Base-by-base conservation (phyloP, 352 stramenopile genomes). In the Globisporangium polare region DNA sequence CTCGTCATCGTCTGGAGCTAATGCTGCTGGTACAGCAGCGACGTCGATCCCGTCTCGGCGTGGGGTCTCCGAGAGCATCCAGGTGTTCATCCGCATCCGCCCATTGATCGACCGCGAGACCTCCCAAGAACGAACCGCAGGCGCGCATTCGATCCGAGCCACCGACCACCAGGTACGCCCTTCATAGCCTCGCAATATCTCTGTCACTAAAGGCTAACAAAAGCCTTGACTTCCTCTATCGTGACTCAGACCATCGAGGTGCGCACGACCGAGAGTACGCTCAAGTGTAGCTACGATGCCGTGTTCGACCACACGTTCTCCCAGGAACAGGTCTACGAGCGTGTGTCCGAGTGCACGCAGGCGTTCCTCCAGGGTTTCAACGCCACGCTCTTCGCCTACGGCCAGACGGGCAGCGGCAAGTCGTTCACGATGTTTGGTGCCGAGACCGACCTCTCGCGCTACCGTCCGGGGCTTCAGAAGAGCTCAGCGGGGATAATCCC, bases 401-500 rank as follows among this genome's bases (percentile, higher is more conserved):
- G 86, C 9, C 86, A 95, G 41, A 95, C 86, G 1, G 86, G 86
- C 18, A 92, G 78, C 58, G 86, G 86, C 45, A 95, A 95, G 69
- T 92, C 86, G 20, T 94, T 91, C 61, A 95, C 86, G 22, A 95
- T 95, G 86, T 93, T 93, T 64, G 84, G 86, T 12, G 80, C 69
- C 54, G 83, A 95, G 67, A 74, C 70, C 7, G 83, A 94, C 60
- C 24, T 78, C 7, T 92, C 84, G 6, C 73, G 84, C 10, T 93
- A 83, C 51, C 79, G 80, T 10, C 84, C 84, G 1, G 82, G 84
- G 0, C 76, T 92, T n/a, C 75, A 88, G 50, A 87, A 88, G 59
- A 93, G 83, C 60, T 80, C 80, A n/a, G 78, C 87, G 3, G 91
- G 91, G 1, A 80, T 97, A 55, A 97, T 97, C 52, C 91, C 91